Evolutionary conservation across 2,329 filamentous ascomycete genomes (phyloP).

Genomic region (Cryphonectria parasitica): DNA sequence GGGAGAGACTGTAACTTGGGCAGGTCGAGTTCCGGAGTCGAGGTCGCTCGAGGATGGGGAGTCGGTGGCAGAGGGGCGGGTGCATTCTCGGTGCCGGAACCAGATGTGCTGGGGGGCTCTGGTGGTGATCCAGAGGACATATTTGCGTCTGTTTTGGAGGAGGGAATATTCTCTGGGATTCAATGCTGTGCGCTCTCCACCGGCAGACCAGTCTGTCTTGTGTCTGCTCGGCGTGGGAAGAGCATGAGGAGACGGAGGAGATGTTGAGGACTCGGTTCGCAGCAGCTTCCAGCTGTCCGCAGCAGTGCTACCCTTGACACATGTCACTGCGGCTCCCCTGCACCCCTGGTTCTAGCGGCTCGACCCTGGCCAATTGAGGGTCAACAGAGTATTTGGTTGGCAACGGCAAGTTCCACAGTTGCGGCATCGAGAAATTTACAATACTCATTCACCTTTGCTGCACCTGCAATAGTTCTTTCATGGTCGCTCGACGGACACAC

Average conservation of each 20-base stretch:
- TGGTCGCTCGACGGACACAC: slow-evolving; percentile 6
- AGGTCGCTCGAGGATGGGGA: slow-evolving; percentile 37
- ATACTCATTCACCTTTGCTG: slow-evolving; percentile 2
- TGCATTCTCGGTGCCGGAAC: slow-evolving; percentile 37
- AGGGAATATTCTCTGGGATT: slow-evolving; percentile 8
- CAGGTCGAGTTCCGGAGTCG: slow-evolving; percentile 79
- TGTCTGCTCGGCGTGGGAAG: slow-evolving; percentile 7
- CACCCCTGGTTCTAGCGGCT: slow-evolving; percentile 26
- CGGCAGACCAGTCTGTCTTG: slow-evolving; percentile 14
- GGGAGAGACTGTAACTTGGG: slow-evolving; percentile 87
- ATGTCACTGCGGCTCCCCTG: slow-evolving; percentile 22
- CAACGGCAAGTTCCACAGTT: slow-evolving; percentile 25
- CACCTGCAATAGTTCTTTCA: slow-evolving; percentile 12
- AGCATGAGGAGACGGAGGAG: slow-evolving; percentile 2
- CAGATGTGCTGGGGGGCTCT: slow-evolving; percentile 30
- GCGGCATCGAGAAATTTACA: slow-evolving; percentile 20
- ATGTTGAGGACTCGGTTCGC: slow-evolving; percentile 11
- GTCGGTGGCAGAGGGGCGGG: slow-evolving; percentile 33
- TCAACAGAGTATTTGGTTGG: slow-evolving; percentile 12
- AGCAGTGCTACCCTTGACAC: slow-evolving; percentile 24
- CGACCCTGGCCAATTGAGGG: slow-evolving; percentile 20
- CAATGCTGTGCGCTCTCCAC: slow-evolving; percentile 20
- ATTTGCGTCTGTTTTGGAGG: slow-evolving; percentile 5
- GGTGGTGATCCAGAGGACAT: slow-evolving; percentile 31
- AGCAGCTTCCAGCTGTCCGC: slow-evolving; percentile 27